Conservation (phyloP, 768 basidiomycete genomes). For the Suillus discolor region DNA sequence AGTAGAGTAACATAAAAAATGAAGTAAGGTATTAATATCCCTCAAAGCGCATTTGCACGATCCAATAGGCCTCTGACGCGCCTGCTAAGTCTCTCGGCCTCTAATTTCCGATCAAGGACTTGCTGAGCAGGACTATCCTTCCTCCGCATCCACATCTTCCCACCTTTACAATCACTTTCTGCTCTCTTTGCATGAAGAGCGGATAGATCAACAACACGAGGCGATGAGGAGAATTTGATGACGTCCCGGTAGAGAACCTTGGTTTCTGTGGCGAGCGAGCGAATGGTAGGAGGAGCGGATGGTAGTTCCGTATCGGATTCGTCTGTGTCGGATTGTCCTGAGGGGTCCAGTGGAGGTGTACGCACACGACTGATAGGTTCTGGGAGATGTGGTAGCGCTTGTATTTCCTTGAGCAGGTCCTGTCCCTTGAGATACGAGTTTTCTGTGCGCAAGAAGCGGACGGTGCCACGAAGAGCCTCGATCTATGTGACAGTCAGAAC, state of each 20-base stretch:
- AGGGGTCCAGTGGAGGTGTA: slow-evolving; percentile 71
- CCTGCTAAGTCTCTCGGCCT: slow-evolving; percentile 71
- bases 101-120: slow-evolving; percentile 72
- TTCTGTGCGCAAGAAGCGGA: slow-evolving; percentile 91
- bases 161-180: slow-evolving; percentile 45
- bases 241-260: slow-evolving; percentile 90
- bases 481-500: slow-evolving; percentile 51
- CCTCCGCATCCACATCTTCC: slow-evolving; percentile 75
- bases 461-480: slow-evolving; percentile 86
- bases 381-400: slow-evolving; percentile 68
- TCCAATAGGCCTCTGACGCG: slow-evolving; percentile 73
- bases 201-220: slow-evolving; percentile 85
- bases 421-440: slow-evolving; percentile 94
- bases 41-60: slow-evolving; percentile 48
- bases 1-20: slow-evolving; percentile 6
- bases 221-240: slow-evolving; percentile 79
- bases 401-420: slow-evolving; percentile 84
- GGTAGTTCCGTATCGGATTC: slow-evolving; percentile 57
- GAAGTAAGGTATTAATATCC: background rate
- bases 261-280: slow-evolving; percentile 77
- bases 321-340: slow-evolving; percentile 65
- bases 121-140: slow-evolving; percentile 84
- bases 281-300: slow-evolving; percentile 52
- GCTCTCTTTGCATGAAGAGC: slow-evolving; percentile 52
- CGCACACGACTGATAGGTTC: slow-evolving; percentile 48